These are phyloP conservation scores for Pascua guehoae DNA, from an alignment of 1,284 basidiomycete genomes.

Conservation along the genomic window DNA sequence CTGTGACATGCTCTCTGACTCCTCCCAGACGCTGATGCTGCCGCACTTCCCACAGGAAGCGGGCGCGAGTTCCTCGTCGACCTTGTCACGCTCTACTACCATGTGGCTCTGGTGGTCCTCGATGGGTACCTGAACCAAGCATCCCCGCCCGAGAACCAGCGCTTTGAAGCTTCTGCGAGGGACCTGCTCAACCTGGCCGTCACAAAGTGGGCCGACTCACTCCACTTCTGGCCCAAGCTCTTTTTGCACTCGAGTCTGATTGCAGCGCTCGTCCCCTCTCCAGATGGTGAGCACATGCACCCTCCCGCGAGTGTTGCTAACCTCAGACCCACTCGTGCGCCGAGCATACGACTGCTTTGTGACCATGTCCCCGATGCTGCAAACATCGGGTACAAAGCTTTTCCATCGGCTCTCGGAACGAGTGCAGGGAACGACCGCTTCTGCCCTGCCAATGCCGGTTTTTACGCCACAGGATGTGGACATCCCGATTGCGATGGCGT, in stretches of 20 bases:
- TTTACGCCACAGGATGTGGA: slow-evolving; percentile 8
- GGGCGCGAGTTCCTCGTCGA: slow-evolving; percentile 15
- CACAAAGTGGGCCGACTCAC: slow-evolving; percentile 11
- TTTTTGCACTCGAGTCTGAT: slow-evolving; percentile 17
- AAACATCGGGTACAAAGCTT: slow-evolving; percentile 12
- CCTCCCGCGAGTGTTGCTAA: not conserved
- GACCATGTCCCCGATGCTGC: slow-evolving; percentile 8
- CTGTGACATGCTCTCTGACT: not conserved
- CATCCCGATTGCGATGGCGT: slow-evolving; percentile 13
- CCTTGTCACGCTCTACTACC: slow-evolving; percentile 19
- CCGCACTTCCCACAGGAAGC: slow-evolving; percentile 7
- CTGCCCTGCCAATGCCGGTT: not conserved
- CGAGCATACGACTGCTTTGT: slow-evolving; percentile 8
- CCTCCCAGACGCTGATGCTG: slow-evolving; percentile 8
- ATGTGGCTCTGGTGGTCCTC: slow-evolving; percentile 12
- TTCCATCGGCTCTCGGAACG: slow-evolving; percentile 11
- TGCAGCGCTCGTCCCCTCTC: slow-evolving; percentile 9
- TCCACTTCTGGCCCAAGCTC: slow-evolving; percentile 21
- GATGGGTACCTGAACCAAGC: slow-evolving; percentile 17
- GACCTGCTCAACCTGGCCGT: slow-evolving; percentile 15
- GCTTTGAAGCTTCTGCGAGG: slow-evolving; percentile 7
- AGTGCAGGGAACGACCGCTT: not conserved
- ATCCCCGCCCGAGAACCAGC: not conserved
- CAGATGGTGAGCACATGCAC: slow-evolving; percentile 5
- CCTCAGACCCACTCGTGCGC: slow-evolving; percentile 7